These are phyloP conservation scores for Austroboletus eburneus DNA, from an alignment of 768 basidiomycete genomes.

Conservation along the genomic window DNA sequence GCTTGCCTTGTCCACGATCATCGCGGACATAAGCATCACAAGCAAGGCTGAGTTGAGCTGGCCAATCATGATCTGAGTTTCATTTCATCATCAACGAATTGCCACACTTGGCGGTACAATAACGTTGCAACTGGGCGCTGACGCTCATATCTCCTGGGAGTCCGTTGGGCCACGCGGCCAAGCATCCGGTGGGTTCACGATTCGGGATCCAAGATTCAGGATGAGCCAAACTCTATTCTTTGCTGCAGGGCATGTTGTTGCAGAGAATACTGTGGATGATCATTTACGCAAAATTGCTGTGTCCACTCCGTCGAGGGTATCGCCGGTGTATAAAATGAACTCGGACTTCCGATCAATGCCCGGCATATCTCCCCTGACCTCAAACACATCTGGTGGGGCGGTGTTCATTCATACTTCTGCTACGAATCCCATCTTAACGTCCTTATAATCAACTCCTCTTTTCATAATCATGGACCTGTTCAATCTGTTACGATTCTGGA, in stretches of 20 bases:
- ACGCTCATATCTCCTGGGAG: constrained; percentile 16
- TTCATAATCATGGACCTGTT: constrained; percentile 26
- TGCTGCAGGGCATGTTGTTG: constrained; percentile 4
- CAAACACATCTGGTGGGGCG: constrained; percentile 21
- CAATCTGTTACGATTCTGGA: constrained; percentile 19
- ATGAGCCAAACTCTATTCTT: constrained; percentile 4
- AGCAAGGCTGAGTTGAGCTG: constrained; percentile 5
- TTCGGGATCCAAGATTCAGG: neutral
- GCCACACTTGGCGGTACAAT: constrained; percentile 3
- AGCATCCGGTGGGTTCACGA: constrained; percentile 14
- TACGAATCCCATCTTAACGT: constrained; percentile 15
- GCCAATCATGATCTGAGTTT: constrained; percentile 13
- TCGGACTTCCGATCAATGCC: constrained; percentile 12
- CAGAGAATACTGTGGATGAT: constrained; percentile 3
- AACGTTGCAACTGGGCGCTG: constrained; percentile 2
- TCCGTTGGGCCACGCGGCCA: constrained; percentile 13
- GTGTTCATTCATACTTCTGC: constrained; percentile 17
- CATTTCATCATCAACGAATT: constrained; percentile 8
- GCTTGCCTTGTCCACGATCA: constrained; percentile 21
- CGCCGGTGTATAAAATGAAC: constrained; percentile 27
- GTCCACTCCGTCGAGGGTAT: constrained; percentile 19
- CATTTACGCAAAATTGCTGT: constrained; percentile 23
- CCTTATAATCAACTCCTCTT: constrained; percentile 19
- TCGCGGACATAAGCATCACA: constrained; percentile 11
- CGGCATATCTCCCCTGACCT: constrained; percentile 9